Conservation (phyloP, 148 eudicot genomes). For the Talinum fruticosum region DNA sequence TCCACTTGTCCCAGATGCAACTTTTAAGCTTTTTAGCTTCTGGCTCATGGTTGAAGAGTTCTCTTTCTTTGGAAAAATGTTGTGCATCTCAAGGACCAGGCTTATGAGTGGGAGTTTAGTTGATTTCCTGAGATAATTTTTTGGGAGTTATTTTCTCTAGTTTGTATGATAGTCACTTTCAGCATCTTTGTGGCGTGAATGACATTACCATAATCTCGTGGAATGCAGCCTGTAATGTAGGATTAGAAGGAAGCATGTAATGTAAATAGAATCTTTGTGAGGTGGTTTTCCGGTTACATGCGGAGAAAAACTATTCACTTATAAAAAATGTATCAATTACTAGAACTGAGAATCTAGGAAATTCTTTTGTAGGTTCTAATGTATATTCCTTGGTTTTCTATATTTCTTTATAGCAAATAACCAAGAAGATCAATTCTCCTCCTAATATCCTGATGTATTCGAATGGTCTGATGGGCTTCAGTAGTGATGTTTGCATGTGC, state of each 20-base stretch:
- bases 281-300: neutral
- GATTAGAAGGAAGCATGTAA: neutral
- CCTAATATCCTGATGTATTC: too few relatives aligned
- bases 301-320: neutral
- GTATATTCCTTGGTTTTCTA: too few relatives aligned
- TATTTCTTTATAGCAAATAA: too few relatives aligned
- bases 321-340: too few relatives aligned
- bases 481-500: too few relatives aligned
- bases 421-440: too few relatives aligned
- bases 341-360: too few relatives aligned
- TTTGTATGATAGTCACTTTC: neutral
- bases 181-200: neutral
- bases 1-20: neutral
- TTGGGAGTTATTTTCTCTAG: neutral
- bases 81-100: neutral
- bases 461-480: too few relatives aligned
- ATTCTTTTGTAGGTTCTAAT: too few relatives aligned
- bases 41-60: neutral
- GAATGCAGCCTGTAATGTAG: neutral
- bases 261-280: neutral
- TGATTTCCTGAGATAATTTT: neutral
- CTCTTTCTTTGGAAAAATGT: neutral
- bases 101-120: neutral
- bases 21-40: neutral
- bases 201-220: neutral